Percentiles rank a stretch among this genome's conserved stretches.
Evolutionary conservation across 345 rosid species (phyloP).

Genomic region (Murraya koenigii): DNA sequence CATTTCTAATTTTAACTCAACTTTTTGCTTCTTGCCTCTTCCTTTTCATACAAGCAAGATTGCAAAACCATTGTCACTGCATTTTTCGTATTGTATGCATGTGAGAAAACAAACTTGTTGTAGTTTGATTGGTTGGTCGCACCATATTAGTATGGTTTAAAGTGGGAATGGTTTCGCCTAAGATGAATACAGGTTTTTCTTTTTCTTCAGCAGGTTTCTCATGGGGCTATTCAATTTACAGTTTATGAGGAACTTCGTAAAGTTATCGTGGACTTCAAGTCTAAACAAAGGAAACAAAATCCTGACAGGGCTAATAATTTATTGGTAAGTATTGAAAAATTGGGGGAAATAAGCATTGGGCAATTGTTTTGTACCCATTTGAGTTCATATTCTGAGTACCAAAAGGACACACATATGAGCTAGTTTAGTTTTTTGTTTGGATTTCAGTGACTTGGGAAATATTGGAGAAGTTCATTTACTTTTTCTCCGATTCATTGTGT

Average conservation of each 20-base stretch:
- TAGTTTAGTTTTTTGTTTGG: not conserved
- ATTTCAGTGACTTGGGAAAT: not conserved
- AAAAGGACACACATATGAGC: not conserved
- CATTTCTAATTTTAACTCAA: not conserved
- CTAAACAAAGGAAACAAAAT: constrained; percentile 33
- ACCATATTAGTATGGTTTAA: not conserved
- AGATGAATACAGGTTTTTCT: not conserved
- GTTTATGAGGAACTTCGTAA: constrained; percentile 89
- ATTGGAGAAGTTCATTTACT: not conserved
- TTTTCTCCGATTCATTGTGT: not conserved
- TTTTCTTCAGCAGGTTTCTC: constrained; percentile 86
- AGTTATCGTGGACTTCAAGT: constrained; percentile 45
- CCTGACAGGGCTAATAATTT: constrained; percentile 34
- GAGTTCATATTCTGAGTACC: not conserved
- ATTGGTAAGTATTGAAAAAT: constrained; percentile 45
- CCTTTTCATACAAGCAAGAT: not conserved
- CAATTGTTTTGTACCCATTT: not conserved
- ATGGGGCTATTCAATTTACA: constrained; percentile 91
- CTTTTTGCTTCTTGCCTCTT: not conserved
- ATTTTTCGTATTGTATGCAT: not conserved
- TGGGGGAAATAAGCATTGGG: not conserved
- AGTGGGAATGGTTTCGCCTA: not conserved
- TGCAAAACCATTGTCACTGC: not conserved
- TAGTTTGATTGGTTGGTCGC: not conserved
- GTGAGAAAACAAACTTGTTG: not conserved